Conservation (phyloP, 2,329 filamentous ascomycete genomes). For the Calycina herbarum region DNA sequence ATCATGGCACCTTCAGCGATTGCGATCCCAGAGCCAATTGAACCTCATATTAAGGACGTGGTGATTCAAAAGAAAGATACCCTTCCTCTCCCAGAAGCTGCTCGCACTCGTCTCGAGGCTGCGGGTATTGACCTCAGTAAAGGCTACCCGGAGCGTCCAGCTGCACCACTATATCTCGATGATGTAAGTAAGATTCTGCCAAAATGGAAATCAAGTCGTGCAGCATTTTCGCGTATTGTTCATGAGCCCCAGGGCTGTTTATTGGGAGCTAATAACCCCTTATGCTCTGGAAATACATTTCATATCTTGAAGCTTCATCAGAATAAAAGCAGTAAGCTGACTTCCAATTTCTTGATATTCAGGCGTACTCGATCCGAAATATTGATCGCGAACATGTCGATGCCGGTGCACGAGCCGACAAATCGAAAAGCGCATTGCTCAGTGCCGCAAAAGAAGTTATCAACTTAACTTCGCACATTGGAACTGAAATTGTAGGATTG, state of each 20-base stretch:
- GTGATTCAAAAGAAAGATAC: conserved; percentile 63
- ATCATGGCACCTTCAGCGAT: conserved; percentile 46
- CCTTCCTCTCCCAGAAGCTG: conserved; percentile 58
- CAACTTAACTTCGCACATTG: conserved; percentile 44
- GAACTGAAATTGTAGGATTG: conserved; percentile 44
- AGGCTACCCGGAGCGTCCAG: conserved; percentile 71
- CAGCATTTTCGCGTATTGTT: neutral
- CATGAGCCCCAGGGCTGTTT: too few relatives aligned
- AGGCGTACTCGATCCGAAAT: conserved; percentile 50
- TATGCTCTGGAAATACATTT: too few relatives aligned
- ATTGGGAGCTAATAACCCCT: too few relatives aligned
- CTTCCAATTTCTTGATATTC: neutral
- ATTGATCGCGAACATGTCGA: conserved; percentile 57
- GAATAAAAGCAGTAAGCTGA: neutral
- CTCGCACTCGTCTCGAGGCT: conserved; percentile 61
- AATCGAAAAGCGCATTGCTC: conserved; percentile 60
- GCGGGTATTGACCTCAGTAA: conserved; percentile 68
- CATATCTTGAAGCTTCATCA: too few relatives aligned
- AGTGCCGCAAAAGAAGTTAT: conserved; percentile 59
- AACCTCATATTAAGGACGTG: conserved; percentile 62
- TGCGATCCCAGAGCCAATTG: conserved; percentile 51
- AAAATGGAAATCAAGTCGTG: neutral
- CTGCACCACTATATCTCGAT: conserved; percentile 66
- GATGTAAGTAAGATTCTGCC: conserved; percentile 56
- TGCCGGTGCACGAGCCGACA: conserved; percentile 63